phyloP scores from a whole-genome alignment of 805 yeast species.

The Zygosaccharomyces pseudorouxii region DNA sequence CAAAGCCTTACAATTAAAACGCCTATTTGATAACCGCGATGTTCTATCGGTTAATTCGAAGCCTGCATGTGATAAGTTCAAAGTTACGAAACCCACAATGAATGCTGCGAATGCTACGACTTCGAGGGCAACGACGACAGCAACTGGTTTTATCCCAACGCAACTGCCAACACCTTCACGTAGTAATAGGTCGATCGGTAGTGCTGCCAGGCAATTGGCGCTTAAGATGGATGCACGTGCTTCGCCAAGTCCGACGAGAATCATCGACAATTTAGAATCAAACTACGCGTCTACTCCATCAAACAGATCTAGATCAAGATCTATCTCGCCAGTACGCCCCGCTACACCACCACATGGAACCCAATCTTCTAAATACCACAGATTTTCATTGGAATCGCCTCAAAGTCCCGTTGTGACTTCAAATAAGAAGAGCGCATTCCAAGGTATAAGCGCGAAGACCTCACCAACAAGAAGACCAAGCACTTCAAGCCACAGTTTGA shows the following conservation, averaged over 20 bases:
- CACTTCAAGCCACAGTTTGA: constrained; percentile 21
- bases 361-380: constrained; percentile 20
- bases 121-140: not conserved
- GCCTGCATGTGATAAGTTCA: constrained; percentile 12
- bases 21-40: constrained; percentile 31
- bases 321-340: constrained; percentile 17
- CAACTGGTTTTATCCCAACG: constrained; percentile 3
- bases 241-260: constrained; percentile 7
- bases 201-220: constrained; percentile 19
- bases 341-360: constrained; percentile 14
- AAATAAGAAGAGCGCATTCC: constrained; percentile 6
- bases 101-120: constrained; percentile 4
- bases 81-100: constrained; percentile 8
- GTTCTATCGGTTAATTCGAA: constrained; percentile 26
- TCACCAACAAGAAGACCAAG: constrained; percentile 14
- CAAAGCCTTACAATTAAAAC: constrained; percentile 35
- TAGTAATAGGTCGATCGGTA: constrained; percentile 7
- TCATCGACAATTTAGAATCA: not conserved
- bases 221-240: constrained; percentile 14
- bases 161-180: constrained; percentile 7
- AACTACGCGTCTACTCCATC: not conserved
- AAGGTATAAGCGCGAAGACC: constrained; percentile 8
- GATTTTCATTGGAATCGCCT: constrained; percentile 22
- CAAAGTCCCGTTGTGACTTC: constrained; percentile 16
- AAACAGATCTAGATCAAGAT: constrained; percentile 15